Base-by-base conservation (phyloP, 345 rosid species). In the Diplotaxis tenuifolia region DNA sequence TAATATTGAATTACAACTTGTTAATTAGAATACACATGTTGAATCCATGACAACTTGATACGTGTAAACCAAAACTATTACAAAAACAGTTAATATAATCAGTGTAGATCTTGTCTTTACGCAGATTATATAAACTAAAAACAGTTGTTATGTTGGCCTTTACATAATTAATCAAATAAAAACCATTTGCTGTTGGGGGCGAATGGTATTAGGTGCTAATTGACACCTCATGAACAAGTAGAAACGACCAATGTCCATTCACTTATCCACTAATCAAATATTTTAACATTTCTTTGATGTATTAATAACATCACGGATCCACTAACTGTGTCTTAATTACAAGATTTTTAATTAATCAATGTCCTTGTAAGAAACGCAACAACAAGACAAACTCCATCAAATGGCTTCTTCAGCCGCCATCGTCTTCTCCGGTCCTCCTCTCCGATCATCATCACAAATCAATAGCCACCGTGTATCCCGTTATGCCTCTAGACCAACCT, bases 281-380 rank as follows among this genome's bases (percentile, higher is more conserved):
- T 42, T 18, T 61, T 23, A 4, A 25, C 9, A 28, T 20, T 6
- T 15, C 4, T 14, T 32, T 31, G 27, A 59, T 60, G 65, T 60
- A 7, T 50, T 53, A 21, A 53, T 53, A 53, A 53, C 53, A 64
- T 47, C 32, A 57, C 0, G 38, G 11, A 50, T 49, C 49, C 56
- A 58, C 36, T 77, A 71, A 66, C 32, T 53, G 9, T 27, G n/a
- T 77, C 80, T 62, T 66, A 66, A 72, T 77, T 50, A 77, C 71
- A 25, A 32, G 15, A 21, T 50, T 5, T 50, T 25, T 25, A 59
- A 70, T 18, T 64, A 49, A 57, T 50, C 71, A 70, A 63, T 70
- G 71, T 56, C 9, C 64, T 27, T 18, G 9, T 55, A 62, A 62
- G 52, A 62, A 19, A 58, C 6, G 11, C 54, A 27, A 50, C 38